phyloP scores from a whole-genome alignment of 2,329 filamentous ascomycete species.

The Penicillium occitanis region DNA sequence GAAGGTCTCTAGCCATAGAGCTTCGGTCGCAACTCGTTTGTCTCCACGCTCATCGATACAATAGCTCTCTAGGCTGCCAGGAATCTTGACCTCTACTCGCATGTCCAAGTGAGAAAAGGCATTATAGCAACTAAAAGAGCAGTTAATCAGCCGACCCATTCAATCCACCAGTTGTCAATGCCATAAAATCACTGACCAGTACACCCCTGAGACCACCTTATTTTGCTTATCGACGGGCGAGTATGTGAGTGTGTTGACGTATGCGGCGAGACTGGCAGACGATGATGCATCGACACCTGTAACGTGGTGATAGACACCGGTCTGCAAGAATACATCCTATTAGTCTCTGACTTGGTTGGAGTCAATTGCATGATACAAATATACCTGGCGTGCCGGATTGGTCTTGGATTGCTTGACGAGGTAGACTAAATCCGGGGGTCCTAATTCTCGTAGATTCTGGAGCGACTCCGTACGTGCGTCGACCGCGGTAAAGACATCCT shows the following conservation, averaged over 20 bases:
- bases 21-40: constrained; percentile 88
- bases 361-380: constrained; percentile 20
- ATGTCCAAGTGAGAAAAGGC: constrained; percentile 97
- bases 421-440: constrained; percentile 93
- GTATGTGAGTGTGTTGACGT: constrained; percentile 97
- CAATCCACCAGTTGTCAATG: neutral
- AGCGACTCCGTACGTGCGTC: constrained; percentile 90
- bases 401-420: constrained; percentile 74
- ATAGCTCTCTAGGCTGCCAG: constrained; percentile 93
- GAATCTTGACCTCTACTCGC: constrained; percentile 97
- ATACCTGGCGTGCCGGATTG: constrained; percentile 58
- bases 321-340: constrained; percentile 40
- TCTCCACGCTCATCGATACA: constrained; percentile 96
- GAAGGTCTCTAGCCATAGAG: constrained; percentile 96
- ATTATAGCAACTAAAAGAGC: constrained; percentile 77
- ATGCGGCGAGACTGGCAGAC: constrained; percentile 92
- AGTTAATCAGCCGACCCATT: neutral
- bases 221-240: constrained; percentile 77
- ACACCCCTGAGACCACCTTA: constrained; percentile 91
- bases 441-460: constrained; percentile 81
- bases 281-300: constrained; percentile 96
- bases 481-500: constrained; percentile 79
- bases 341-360: neutral
- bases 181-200: constrained; percentile 65
- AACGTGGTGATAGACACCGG: constrained; percentile 95